Conservation (phyloP, 805 yeast species). For the Metschnikowia reukaufii region DNA sequence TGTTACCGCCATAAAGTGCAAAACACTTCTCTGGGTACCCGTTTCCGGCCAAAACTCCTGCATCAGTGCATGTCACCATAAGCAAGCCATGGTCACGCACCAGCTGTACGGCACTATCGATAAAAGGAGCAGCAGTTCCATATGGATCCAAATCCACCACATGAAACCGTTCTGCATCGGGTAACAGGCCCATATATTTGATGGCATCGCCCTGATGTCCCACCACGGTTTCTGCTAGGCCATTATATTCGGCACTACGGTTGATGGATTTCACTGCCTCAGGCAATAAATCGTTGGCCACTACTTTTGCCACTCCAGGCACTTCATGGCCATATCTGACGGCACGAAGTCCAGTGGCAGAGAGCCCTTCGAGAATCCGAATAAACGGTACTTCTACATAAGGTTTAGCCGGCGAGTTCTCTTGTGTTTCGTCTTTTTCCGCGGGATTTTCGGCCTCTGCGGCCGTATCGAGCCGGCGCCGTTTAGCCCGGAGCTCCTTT, state of each 20-base stretch:
- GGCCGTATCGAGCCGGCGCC: constrained; percentile 13
- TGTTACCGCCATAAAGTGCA: constrained; percentile 91
- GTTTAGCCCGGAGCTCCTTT: constrained; percentile 22
- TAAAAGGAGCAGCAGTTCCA: constrained; percentile 95
- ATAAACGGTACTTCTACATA: constrained; percentile 26
- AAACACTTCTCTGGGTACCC: constrained; percentile 97
- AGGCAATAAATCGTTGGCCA: constrained; percentile 87
- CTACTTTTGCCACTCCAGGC: constrained; percentile 66
- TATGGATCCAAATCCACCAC: constrained; percentile 95
- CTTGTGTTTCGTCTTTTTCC: not conserved
- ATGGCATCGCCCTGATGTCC: constrained; percentile 92
- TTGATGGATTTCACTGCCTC: constrained; percentile 83
- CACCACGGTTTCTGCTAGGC: constrained; percentile 53
- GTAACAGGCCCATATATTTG: constrained; percentile 59
- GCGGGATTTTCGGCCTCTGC: not conserved
- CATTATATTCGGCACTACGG: constrained; percentile 68
- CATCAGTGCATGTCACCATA: constrained; percentile 92
- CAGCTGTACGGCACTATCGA: constrained; percentile 86
- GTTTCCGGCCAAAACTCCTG: constrained; percentile 92
- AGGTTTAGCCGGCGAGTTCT: not conserved
- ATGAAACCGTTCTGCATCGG: constrained; percentile 57
- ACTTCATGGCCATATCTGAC: constrained; percentile 91
- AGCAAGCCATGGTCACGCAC: constrained; percentile 83
- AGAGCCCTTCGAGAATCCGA: constrained; percentile 80
- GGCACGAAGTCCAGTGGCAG: constrained; percentile 95